Evolutionary conservation across 148 eudicot genomes (phyloP).

Genomic region (Rhododendron griersonianum): DNA sequence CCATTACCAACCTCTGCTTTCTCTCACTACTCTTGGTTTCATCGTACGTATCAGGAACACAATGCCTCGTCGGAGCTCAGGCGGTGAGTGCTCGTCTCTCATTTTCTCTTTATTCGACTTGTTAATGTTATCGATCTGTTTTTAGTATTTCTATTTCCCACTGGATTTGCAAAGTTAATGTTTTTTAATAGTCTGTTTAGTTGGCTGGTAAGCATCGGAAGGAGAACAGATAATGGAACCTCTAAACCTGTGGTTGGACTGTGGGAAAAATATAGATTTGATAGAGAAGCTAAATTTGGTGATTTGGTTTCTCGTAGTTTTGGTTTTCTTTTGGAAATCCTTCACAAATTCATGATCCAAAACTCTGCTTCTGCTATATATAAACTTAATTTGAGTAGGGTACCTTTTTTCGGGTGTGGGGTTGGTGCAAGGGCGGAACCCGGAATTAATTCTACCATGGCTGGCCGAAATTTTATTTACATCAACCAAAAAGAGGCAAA

Average conservation of each 20-base stretch:
- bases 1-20: neutral
- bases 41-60: neutral
- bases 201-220: neutral
- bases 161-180: neutral
- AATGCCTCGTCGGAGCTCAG: conserved; percentile 81
- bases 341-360: neutral
- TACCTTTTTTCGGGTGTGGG: neutral
- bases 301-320: neutral
- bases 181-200: neutral
- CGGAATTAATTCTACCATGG: no score
- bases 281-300: neutral
- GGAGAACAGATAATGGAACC: neutral
- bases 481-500: no score
- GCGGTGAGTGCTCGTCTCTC: conserved; percentile 23
- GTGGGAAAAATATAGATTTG: neutral
- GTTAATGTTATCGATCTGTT: neutral
- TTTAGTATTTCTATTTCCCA: neutral
- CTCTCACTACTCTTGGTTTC: neutral
- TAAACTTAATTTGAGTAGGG: neutral
- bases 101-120: neutral
- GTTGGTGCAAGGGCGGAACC: neutral
- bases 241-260: neutral
- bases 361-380: neutral
- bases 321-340: neutral
- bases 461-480: no score